Evolutionary conservation across 2,329 filamentous ascomycete species (phyloP), one percentile per base, ranked within the genome.

Genomic region (Arachnopeziza araneosa): DNA sequence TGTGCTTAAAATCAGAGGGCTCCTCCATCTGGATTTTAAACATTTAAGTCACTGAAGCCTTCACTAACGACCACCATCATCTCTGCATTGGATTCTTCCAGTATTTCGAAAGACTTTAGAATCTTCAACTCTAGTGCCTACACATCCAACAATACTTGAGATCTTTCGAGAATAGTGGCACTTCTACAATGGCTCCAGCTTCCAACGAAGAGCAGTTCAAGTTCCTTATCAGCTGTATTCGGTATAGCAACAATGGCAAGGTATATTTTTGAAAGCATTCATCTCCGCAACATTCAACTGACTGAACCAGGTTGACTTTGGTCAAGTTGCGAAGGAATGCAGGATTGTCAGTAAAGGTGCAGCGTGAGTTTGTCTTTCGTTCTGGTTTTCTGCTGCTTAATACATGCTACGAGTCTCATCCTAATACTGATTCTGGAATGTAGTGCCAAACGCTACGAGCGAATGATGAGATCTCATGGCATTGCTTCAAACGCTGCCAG

Each of bases 391-490:
- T 7, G 12, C 36, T 6, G 10, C 36, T 17, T 4, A 44, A 44
- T 12, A 7, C 17, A 5, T 17, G 17, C 36, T 12, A 44, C 5
- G 17, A 3, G 17, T 44, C 36, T 44, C 36, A 44, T 54, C 44
- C 59, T 48, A 55, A 54, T 56, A 50, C 30, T 23, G 50, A 24
- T 53, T 44, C 17, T 44, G 2, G 36, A 44, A 44, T 55, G 22
- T 68, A 89, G 87, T 1, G 82, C 85, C 63, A 89, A 89, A 74
- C 78, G 86, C 66, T 89, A 87, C 68, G 84, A 87, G 72, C 82
- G 86, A 32, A 79, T 90, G 69, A 77, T 87, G 74, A 86, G 86
- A 70, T 74, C 80, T 9, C 77, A 86, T 64, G 79, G 78, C 24
- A 81, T 86, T 57, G 55, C 65, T 10, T 55, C 68, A 55, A 69